Conservation (phyloP, 202 grass and related monocot species). For the Zoysia matrella region DNA sequence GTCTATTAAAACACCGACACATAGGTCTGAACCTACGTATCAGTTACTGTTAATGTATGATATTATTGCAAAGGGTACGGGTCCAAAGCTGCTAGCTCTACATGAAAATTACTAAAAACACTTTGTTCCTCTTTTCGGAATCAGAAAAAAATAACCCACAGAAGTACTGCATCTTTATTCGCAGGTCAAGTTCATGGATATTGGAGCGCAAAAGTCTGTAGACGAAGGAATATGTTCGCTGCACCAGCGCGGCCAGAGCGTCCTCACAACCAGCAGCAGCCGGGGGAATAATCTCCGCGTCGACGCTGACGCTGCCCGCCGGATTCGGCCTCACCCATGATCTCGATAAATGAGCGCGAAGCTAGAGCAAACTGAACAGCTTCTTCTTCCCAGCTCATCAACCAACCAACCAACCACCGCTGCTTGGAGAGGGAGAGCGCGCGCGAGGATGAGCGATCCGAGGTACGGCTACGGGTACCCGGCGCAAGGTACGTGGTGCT, state of each 20-base stretch:
- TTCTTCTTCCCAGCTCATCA: no score
- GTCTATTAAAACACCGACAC: no score
- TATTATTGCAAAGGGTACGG: no score
- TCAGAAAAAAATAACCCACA: no score
- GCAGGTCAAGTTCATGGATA: no score
- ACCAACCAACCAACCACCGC: neutral
- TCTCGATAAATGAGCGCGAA: neutral
- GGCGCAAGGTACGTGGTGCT: slow-evolving; percentile 9
- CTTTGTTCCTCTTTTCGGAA: no score
- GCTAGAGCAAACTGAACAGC: neutral
- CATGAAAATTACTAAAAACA: no score
- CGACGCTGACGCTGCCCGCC: neutral
- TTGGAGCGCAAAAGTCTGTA: no score
- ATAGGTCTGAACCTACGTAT: no score
- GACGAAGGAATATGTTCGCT: neutral
- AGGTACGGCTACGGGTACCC: slow-evolving; percentile 28
- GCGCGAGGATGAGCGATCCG: neutral
- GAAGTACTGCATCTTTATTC: no score
- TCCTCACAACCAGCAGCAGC: neutral
- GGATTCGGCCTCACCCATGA: neutral
- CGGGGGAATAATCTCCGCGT: neutral
- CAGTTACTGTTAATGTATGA: no score
- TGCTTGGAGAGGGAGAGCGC: neutral
- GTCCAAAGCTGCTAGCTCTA: no score
- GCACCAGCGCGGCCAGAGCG: neutral